Conservation (phyloP, 1,284 basidiomycete genomes). For the Lignosus rhinocerotis region DNA sequence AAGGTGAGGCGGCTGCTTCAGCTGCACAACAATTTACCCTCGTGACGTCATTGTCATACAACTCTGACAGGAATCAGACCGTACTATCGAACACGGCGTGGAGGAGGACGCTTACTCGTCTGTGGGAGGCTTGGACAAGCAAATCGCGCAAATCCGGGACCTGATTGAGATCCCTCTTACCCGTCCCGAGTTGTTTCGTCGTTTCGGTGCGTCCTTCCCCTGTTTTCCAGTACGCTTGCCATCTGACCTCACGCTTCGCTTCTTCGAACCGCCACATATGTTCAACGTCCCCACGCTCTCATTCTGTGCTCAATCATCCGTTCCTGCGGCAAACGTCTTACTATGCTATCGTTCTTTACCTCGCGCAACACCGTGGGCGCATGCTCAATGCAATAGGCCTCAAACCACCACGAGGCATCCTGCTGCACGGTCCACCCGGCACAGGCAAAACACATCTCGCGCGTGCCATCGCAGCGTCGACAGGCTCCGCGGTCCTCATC, state of each 20-base stretch:
- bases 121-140: conserved; percentile 87
- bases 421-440: conserved; percentile 91
- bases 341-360: too few relatives aligned
- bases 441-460: conserved; percentile 95
- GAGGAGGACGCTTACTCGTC: conserved; percentile 60
- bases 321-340: too few relatives aligned
- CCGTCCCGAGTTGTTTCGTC: conserved; percentile 85
- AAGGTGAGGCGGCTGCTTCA: conserved; percentile 12
- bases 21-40: not conserved
- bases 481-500: conserved; percentile 78
- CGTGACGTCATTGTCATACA: not conserved
- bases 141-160: conserved; percentile 88
- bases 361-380: not conserved
- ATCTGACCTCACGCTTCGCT: conserved; percentile 10
- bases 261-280: not conserved
- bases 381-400: conserved; percentile 50
- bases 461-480: conserved; percentile 83
- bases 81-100: conserved; percentile 44
- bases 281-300: not conserved
- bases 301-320: too few relatives aligned
- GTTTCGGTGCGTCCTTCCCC: conserved; percentile 65
- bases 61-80: conserved; percentile 41
- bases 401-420: conserved; percentile 87
- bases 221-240: not conserved
- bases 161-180: conserved; percentile 95